A percentile compares a stretch with the other conserved stretches of the same genome.
Evolutionary conservation across 1,139 yeast genomes (phyloP).

Genomic region (Yamadazyma jaroonii): DNA sequence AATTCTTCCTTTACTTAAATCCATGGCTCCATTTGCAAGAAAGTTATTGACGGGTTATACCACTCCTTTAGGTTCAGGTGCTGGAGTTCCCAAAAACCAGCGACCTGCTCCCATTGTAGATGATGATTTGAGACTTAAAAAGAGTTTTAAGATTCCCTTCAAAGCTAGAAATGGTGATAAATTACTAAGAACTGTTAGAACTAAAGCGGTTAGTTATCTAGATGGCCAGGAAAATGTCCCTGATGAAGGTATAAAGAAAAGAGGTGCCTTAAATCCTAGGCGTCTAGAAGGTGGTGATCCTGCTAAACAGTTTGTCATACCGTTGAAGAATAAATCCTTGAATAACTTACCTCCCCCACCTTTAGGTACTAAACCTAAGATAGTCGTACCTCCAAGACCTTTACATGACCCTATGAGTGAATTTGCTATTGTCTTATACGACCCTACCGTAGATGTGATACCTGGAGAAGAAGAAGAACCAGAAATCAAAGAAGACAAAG

Average conservation of each 20-base stretch:
- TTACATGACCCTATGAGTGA: conserved; percentile 92
- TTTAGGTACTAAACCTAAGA: conserved; percentile 72
- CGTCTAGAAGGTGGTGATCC: conserved; percentile 30
- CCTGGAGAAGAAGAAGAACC: conserved; percentile 43
- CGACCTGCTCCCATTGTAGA: conserved; percentile 40
- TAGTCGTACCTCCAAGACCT: conserved; percentile 78
- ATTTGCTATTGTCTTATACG: conserved; percentile 90
- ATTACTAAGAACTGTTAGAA: conserved; percentile 25
- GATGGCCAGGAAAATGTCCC: conserved; percentile 19
- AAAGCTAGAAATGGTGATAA: conserved; percentile 18
- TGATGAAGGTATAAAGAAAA: conserved; percentile 26
- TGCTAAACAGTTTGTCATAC: conserved; percentile 49
- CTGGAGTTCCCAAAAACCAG: conserved; percentile 41
- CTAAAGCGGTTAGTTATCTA: conserved; percentile 28
- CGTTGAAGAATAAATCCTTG: conserved; percentile 36
- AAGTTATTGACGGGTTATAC: conserved; percentile 40
- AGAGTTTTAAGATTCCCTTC: conserved; percentile 45
- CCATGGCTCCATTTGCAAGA: conserved; percentile 21
- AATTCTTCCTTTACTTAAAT: no score
- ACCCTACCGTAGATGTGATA: conserved; percentile 82
- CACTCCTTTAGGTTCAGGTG: conserved; percentile 47
- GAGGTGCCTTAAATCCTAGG: conserved; percentile 54
- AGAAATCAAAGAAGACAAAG: conserved; percentile 15
- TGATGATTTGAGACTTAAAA: conserved; percentile 32
- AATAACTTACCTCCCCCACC: conserved; percentile 63